Percentiles rank a stretch among this genome's conserved stretches.
phyloP scores from a whole-genome alignment of 768 basidiomycete species.

The Sporobolomyces roseus region DNA sequence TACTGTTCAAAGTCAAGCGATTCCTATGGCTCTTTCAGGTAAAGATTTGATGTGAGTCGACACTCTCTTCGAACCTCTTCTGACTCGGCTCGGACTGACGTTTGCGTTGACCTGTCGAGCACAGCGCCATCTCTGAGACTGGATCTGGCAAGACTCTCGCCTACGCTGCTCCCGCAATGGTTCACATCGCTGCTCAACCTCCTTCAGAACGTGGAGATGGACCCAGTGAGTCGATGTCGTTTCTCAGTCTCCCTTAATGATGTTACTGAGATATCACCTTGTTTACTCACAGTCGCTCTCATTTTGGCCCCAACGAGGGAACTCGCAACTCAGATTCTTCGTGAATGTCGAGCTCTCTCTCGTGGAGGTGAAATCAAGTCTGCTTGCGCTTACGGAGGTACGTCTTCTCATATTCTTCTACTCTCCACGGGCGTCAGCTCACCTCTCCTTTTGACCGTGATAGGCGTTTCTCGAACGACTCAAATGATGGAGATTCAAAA shows the following conservation, averaged over 20 bases:
- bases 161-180: slow-evolving; percentile 82
- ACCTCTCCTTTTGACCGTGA: slow-evolving; percentile 55
- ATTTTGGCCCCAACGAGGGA: slow-evolving; percentile 91
- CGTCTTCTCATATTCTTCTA: neutral
- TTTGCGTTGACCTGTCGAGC: slow-evolving; percentile 55
- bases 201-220: slow-evolving; percentile 59
- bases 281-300: slow-evolving; percentile 54
- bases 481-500: slow-evolving; percentile 65
- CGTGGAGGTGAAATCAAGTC: neutral
- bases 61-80: neutral
- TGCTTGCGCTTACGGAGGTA: slow-evolving; percentile 53
- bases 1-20: slow-evolving; percentile 93
- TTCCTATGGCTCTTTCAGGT: slow-evolving; percentile 86
- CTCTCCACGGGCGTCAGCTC: slow-evolving; percentile 54
- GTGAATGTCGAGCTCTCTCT: slow-evolving; percentile 76
- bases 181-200: slow-evolving; percentile 68
- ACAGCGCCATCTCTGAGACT: slow-evolving; percentile 88
- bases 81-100: neutral
- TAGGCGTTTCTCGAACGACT: slow-evolving; percentile 82
- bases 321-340: slow-evolving; percentile 67
- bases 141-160: slow-evolving; percentile 97
- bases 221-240: slow-evolving; percentile 60
- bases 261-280: neutral
- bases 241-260: neutral
- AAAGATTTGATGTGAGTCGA: slow-evolving; percentile 79